These are phyloP conservation scores for Podospora fimiseda DNA, from an alignment of 495 filamentous ascomycete species.

Conservation along the genomic window DNA sequence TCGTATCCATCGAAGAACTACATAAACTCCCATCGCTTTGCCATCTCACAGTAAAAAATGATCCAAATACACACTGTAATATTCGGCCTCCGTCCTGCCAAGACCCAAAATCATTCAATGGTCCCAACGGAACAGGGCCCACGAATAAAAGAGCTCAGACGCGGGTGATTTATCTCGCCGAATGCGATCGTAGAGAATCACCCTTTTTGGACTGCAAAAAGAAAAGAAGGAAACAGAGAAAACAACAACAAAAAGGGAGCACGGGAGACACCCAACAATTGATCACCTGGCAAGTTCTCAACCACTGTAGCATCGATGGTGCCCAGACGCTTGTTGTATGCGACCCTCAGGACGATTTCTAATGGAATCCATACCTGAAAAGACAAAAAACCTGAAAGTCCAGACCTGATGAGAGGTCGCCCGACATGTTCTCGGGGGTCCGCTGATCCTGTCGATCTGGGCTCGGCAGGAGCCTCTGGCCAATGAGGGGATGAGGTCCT, in stretches of 20 bases:
- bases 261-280: background rate
- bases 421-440: background rate
- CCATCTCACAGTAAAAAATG: too few species aligned
- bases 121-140: background rate
- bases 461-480: background rate
- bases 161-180: too few species aligned
- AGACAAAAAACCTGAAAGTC: background rate
- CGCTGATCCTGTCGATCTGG: slow-evolving; percentile 2
- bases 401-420: background rate
- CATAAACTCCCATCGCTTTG: too few species aligned
- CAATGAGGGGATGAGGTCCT: background rate
- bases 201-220: too few species aligned
- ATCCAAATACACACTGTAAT: too few species aligned
- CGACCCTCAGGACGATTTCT: too few species aligned
- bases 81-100: too few species aligned
- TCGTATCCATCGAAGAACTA: too few species aligned
- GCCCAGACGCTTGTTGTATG: background rate
- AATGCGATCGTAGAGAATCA: too few species aligned
- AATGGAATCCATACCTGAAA: too few species aligned
- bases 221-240: background rate
- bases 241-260: too few species aligned
- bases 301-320: background rate
- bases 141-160: background rate
- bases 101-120: too few species aligned
- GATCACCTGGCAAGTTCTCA: background rate